These are phyloP conservation scores for Sugiyamaella smithiae DNA, from an alignment of 805 yeast species.

Conservation along the genomic window DNA sequence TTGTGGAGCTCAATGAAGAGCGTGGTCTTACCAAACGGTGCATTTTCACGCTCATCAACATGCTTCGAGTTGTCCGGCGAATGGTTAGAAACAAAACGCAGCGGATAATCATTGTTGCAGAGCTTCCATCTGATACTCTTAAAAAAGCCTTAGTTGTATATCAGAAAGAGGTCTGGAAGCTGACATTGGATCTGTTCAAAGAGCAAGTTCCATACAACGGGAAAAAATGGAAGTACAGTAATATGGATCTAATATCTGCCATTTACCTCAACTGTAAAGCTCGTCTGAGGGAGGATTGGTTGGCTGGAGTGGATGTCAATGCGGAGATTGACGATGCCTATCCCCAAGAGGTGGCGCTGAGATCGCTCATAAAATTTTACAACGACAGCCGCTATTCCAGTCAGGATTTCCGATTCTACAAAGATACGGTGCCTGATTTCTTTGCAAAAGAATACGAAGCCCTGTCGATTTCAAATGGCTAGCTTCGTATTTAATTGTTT, in stretches of 20 bases:
- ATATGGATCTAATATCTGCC: constrained; percentile 89
- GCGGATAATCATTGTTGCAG: constrained; percentile 58
- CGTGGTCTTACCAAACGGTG: constrained; percentile 17
- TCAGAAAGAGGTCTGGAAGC: constrained; percentile 60
- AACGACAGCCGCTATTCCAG: constrained; percentile 52
- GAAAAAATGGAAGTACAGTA: constrained; percentile 87
- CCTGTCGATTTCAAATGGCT: constrained; percentile 10
- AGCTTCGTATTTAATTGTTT: too few species aligned
- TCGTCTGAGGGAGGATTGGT: constrained; percentile 80
- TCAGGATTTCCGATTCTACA: constrained; percentile 59
- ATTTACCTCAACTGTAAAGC: constrained; percentile 75
- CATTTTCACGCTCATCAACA: constrained; percentile 39
- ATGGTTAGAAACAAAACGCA: constrained; percentile 69
- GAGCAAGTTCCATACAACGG: constrained; percentile 87
- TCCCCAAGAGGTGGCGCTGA: constrained; percentile 79
- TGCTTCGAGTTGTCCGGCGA: constrained; percentile 55
- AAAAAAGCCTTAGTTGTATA: constrained; percentile 58
- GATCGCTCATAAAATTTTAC: constrained; percentile 77
- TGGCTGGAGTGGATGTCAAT: constrained; percentile 75
- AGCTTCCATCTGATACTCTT: constrained; percentile 59
- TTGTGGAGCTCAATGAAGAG: neutral
- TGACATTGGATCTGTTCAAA: constrained; percentile 71
- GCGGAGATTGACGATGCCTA: constrained; percentile 72
- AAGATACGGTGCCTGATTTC: constrained; percentile 45
- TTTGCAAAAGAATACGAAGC: constrained; percentile 37